Conservation (phyloP, 495 filamentous ascomycete species). For the Letharia columbiana region DNA sequence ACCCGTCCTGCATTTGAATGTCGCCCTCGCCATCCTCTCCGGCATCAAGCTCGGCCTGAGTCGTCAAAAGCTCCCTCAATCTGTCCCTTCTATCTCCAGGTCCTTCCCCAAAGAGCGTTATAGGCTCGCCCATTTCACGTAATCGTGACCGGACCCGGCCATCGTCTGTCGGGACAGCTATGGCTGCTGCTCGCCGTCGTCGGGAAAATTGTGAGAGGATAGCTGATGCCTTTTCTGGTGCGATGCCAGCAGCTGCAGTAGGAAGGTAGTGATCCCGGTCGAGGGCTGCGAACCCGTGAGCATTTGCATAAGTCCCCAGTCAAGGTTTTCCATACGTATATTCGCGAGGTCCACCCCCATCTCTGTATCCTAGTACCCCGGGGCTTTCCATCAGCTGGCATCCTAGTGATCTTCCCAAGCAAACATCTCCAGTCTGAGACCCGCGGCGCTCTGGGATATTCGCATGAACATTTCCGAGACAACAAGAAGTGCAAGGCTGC, state of each 20-base stretch:
- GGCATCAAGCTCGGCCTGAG: slow-evolving; percentile 56
- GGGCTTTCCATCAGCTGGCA: slow-evolving; percentile 27
- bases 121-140: slow-evolving; percentile 78
- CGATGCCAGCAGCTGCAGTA: slow-evolving; percentile 59
- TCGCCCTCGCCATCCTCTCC: slow-evolving; percentile 55
- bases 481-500: slow-evolving; percentile 17
- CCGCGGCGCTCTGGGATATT: slow-evolving; percentile 10
- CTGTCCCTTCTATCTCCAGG: slow-evolving; percentile 79
- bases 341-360: slow-evolving; percentile 71
- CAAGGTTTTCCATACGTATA: slow-evolving; percentile 52
- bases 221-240: slow-evolving; percentile 80
- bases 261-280: slow-evolving; percentile 84
- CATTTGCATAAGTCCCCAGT: not conserved
- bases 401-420: slow-evolving; percentile 11
- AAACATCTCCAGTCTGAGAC: slow-evolving; percentile 9
- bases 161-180: slow-evolving; percentile 95
- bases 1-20: slow-evolving; percentile 47
- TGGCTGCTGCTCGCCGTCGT: slow-evolving; percentile 76
- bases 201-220: slow-evolving; percentile 84
- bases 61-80: slow-evolving; percentile 69
- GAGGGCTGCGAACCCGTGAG: slow-evolving; percentile 44
- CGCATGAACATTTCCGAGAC: slow-evolving; percentile 28
- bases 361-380: slow-evolving; percentile 43
- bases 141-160: slow-evolving; percentile 70
- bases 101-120: slow-evolving; percentile 93